Evolutionary conservation across 306 rosid genomes (phyloP).

Genomic region (Benincasa hispida): DNA sequence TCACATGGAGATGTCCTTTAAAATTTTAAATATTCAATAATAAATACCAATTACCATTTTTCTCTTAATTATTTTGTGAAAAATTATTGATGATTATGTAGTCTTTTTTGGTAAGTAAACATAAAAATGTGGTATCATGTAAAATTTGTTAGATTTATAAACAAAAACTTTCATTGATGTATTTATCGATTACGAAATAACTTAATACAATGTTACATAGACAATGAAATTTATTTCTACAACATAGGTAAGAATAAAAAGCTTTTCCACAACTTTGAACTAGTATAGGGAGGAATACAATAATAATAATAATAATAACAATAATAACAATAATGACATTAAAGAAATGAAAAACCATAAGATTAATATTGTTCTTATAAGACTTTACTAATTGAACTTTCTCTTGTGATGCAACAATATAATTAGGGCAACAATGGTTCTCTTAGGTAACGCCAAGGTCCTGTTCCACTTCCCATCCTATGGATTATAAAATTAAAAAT

Average conservation of each 20-base stretch:
- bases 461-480: slow-evolving; percentile 17
- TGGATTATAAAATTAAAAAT: background rate
- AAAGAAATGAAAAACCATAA: background rate
- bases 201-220: background rate
- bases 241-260: background rate
- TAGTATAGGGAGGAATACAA: background rate
- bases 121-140: too few relatives aligned
- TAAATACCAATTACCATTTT: background rate
- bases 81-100: too few relatives aligned
- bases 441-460: slow-evolving; percentile 15
- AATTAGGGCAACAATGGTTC: slow-evolving; percentile 6
- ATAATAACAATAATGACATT: background rate
- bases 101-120: too few relatives aligned
- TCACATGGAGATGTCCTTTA: background rate
- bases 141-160: too few relatives aligned
- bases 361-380: background rate
- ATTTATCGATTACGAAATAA: background rate
- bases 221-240: background rate
- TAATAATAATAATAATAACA: background rate
- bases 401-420: background rate
- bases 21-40: background rate
- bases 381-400: background rate
- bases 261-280: background rate
- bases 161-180: background rate
- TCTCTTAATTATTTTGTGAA: background rate